A percentile compares a stretch with the other conserved stretches of the same genome.
Evolutionary conservation across 495 filamentous ascomycete genomes (phyloP).

Genomic region (Rhizodiscina lignyota): DNA sequence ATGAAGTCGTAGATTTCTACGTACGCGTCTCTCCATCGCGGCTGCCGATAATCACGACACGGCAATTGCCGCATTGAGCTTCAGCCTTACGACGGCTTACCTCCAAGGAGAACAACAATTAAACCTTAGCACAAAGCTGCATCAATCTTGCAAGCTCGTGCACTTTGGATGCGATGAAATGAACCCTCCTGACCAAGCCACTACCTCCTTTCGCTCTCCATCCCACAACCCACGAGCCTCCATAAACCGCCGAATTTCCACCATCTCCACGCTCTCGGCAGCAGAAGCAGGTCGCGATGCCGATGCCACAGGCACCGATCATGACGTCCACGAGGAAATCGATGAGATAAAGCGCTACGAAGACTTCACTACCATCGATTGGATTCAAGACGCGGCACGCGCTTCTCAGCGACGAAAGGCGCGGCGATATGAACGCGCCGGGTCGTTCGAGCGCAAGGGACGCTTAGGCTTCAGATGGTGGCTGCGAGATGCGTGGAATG

Average conservation of each 20-base stretch:
- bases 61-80: too few species aligned
- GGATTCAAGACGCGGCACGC: constrained; percentile 92
- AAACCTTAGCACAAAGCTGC: too few species aligned
- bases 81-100: too few species aligned
- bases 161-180: too few species aligned
- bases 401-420: constrained; percentile 72
- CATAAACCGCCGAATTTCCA: constrained; percentile 55
- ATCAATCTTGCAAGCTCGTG: too few species aligned
- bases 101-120: too few species aligned
- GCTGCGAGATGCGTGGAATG: constrained; percentile 79
- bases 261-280: constrained; percentile 47
- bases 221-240: constrained; percentile 39
- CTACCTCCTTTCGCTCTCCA: constrained; percentile 23
- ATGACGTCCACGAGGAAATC: constrained; percentile 74
- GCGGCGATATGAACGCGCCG: constrained; percentile 51
- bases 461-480: constrained; percentile 66
- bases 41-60: too few species aligned
- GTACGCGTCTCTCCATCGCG: too few species aligned
- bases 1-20: too few species aligned
- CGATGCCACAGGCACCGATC: constrained; percentile 25
- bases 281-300: constrained; percentile 40
- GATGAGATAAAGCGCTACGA: constrained; percentile 97
- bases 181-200: constrained; percentile 13
- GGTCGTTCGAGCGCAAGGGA: constrained; percentile 59
- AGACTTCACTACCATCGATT: constrained; percentile 96